Evolutionary conservation across 352 stramenopile species (phyloP).

Genomic region (Phytophthora ramorum): DNA sequence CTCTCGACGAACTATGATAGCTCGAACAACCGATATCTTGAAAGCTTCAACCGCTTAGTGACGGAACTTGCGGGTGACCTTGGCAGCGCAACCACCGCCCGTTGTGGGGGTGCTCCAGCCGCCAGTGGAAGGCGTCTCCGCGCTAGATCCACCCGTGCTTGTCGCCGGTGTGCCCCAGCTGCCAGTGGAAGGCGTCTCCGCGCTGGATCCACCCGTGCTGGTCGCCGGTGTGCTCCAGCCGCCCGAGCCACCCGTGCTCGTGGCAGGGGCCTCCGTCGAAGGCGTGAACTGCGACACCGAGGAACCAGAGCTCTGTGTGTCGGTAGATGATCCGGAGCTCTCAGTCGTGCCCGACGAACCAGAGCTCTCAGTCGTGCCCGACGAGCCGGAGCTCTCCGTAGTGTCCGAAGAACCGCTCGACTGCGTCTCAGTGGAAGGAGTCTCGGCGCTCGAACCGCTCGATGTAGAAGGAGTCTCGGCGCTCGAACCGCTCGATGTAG

Average conservation of each 20-base stretch:
- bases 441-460: constrained; percentile 1
- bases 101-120: constrained; percentile 6
- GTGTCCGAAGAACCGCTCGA: neutral
- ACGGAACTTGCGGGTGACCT: constrained; percentile 28
- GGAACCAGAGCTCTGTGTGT: neutral
- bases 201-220: neutral
- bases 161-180: constrained; percentile 8
- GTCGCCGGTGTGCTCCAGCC: constrained; percentile 12
- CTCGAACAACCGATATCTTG: neutral
- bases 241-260: constrained; percentile 2
- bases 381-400: neutral
- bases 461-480: too few relatives aligned
- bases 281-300: constrained; percentile 8
- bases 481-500: too few relatives aligned
- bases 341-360: neutral
- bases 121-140: constrained; percentile 2
- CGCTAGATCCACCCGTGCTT: neutral
- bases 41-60: constrained; percentile 20
- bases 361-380: neutral
- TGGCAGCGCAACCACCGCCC: constrained; percentile 20
- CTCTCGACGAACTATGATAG: neutral
- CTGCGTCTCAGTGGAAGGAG: neutral
- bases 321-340: neutral
- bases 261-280: constrained; percentile 4
- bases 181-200: constrained; percentile 2